phyloP scores from a whole-genome alignment of 345 rosid species.

The Raphanus sativus region DNA sequence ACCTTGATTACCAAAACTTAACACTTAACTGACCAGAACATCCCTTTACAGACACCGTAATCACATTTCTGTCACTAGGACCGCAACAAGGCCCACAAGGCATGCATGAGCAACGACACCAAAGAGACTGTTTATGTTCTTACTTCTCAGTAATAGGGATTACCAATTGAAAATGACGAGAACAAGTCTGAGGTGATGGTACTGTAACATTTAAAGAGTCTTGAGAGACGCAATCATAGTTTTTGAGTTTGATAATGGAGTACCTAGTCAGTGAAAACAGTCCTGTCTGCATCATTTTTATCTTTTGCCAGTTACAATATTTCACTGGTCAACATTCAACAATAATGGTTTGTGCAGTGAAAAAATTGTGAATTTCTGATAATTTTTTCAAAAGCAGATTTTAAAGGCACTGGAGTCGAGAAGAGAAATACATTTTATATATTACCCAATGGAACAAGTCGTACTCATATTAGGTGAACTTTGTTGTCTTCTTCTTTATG shows the following conservation, averaged over 20 bases:
- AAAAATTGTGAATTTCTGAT: not conserved
- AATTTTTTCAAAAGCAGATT: not conserved
- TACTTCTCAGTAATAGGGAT: not conserved
- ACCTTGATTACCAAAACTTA: not conserved
- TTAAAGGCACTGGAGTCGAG: not conserved
- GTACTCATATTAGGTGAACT: slow-evolving; percentile 28
- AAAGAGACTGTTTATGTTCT: slow-evolving; percentile 1
- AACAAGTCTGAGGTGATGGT: not conserved
- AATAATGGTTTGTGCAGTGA: slow-evolving; percentile 13
- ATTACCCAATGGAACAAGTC: slow-evolving; percentile 15
- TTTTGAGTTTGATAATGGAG: not conserved
- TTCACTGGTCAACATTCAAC: slow-evolving; percentile 15
- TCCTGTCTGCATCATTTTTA: slow-evolving; percentile 20
- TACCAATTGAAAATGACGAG: slow-evolving; percentile 6
- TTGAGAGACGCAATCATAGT: not conserved
- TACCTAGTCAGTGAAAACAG: slow-evolving; percentile 18
- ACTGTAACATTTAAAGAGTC: not conserved
- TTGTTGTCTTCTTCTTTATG: slow-evolving; percentile 24
- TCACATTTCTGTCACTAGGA: slow-evolving; percentile 9
- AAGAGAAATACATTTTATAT: not conserved
- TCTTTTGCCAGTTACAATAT: slow-evolving; percentile 21
- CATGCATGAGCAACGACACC: not conserved
- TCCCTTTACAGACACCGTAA: not conserved
- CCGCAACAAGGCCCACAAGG: slow-evolving; percentile 18
- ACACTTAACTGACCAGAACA: not conserved